Percentiles rank a stretch among this genome's conserved stretches.
Evolutionary conservation across 2,329 filamentous ascomycete species (phyloP).

Genomic region (Kalaharituber pfeilii): DNA sequence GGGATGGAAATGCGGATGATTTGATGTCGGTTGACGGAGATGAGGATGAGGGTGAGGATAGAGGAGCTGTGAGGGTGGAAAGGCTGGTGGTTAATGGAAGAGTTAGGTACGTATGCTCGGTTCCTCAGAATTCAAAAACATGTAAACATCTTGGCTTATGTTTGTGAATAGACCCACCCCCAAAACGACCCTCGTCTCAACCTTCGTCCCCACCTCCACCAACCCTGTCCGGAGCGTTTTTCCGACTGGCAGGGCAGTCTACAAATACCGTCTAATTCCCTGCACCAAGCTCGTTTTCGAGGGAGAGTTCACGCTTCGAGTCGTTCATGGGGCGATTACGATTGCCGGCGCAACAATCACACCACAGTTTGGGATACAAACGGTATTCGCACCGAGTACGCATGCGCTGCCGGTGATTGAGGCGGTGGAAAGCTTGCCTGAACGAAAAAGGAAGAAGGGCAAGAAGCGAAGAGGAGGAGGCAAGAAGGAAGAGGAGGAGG

Average conservation of each 20-base stretch:
- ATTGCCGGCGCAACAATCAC: conserved; percentile 47
- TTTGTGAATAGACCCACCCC: neutral
- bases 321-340: conserved; percentile 44
- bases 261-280: neutral
- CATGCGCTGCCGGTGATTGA: conserved; percentile 52
- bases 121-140: too few relatives aligned
- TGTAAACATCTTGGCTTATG: too few relatives aligned
- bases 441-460: conserved; percentile 25
- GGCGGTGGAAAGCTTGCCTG: conserved; percentile 31
- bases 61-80: too few relatives aligned
- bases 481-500: conserved; percentile 27
- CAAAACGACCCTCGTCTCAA: conserved; percentile 14
- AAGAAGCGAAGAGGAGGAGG: conserved; percentile 27
- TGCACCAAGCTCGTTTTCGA: conserved; percentile 42
- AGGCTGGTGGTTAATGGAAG: neutral
- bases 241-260: conserved; percentile 1
- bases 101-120: too few relatives aligned
- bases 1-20: conserved; percentile 5
- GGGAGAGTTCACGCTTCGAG: conserved; percentile 49
- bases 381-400: conserved; percentile 49
- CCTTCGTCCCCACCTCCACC: conserved; percentile 10
- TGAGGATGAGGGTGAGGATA: neutral
- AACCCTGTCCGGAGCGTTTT: too few relatives aligned
- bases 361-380: conserved; percentile 32
- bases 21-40: conserved; percentile 1